phyloP scores from a whole-genome alignment of 2,329 filamentous ascomycete genomes.

The Diaporthe destruens region DNA sequence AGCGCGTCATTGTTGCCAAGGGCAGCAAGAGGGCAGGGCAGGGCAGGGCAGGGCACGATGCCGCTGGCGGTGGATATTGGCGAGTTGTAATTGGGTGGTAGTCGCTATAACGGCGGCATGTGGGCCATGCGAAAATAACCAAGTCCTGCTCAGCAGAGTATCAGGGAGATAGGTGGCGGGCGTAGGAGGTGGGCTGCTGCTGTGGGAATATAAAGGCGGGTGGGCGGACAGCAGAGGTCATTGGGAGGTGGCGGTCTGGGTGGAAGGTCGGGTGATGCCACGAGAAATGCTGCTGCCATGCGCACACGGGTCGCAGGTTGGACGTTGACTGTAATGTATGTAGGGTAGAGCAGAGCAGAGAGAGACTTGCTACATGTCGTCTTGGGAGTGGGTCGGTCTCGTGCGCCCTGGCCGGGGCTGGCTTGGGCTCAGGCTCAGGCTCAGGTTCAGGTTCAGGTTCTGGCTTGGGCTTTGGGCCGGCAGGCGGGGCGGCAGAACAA shows the following conservation, averaged over 20 bases:
- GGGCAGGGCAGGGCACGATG: slow-evolving; percentile 15
- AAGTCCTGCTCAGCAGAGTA: slow-evolving; percentile 7
- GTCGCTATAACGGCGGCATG: slow-evolving; percentile 20
- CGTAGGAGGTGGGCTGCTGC: slow-evolving; percentile 2
- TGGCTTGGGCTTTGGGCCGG: slow-evolving; percentile 11
- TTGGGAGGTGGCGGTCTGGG: slow-evolving; percentile 27
- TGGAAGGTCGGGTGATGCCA: slow-evolving; percentile 23
- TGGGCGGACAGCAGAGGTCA: slow-evolving; percentile 2
- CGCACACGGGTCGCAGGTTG: slow-evolving; percentile 18
- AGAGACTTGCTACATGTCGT: slow-evolving; percentile 13
- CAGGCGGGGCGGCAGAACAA: not conserved
- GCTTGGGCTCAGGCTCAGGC: slow-evolving; percentile 1
- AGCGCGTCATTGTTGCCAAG: slow-evolving; percentile 53
- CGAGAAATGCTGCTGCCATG: slow-evolving; percentile 17
- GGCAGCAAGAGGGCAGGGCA: slow-evolving; percentile 1
- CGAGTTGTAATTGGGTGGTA: slow-evolving; percentile 28
- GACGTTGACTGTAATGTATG: slow-evolving; percentile 29
- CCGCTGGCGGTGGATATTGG: slow-evolving; percentile 34
- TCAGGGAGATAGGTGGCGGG: slow-evolving; percentile 3
- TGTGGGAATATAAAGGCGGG: slow-evolving; percentile 16
- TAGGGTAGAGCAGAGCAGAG: slow-evolving; percentile 1
- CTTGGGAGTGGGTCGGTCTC: slow-evolving; percentile 21
- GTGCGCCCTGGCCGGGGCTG: slow-evolving; percentile 16
- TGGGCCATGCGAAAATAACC: slow-evolving; percentile 19
- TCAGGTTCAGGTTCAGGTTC: not conserved